Conservation (phyloP, 2,329 filamentous ascomycete species). For the Domatiomyces globalis region DNA sequence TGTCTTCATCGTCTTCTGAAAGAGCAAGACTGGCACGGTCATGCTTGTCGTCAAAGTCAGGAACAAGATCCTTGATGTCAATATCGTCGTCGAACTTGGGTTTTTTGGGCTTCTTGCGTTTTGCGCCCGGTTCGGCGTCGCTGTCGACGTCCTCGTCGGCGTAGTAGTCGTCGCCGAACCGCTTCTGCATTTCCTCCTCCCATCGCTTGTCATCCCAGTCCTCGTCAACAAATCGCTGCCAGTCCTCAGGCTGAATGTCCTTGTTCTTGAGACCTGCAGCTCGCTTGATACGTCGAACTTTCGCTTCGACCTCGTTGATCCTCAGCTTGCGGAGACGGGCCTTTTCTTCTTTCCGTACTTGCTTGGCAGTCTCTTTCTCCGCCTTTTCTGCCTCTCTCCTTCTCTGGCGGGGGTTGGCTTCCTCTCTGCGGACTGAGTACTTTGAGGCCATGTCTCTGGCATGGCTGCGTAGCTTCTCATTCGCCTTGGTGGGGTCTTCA, state of each 20-base stretch:
- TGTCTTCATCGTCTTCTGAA: conserved; percentile 34
- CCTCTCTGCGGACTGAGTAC: conserved; percentile 74
- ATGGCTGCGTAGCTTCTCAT: conserved; percentile 77
- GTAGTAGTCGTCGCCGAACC: conserved; percentile 87
- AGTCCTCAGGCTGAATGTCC: conserved; percentile 57
- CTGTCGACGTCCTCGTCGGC: conserved; percentile 47
- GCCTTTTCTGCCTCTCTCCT: conserved; percentile 64
- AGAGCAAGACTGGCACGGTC: conserved; percentile 40
- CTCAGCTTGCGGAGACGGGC: conserved; percentile 74
- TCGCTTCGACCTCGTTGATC: conserved; percentile 78
- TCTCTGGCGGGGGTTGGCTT: conserved; percentile 60
- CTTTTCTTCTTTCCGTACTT: conserved; percentile 62
- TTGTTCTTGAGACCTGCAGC: conserved; percentile 62
- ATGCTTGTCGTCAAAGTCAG: conserved; percentile 45
- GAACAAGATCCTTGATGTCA: conserved; percentile 84
- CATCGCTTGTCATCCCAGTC: conserved; percentile 81
- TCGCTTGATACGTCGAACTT: conserved; percentile 74
- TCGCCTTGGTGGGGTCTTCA: conserved; percentile 76
- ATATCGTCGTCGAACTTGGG: conserved; percentile 95
- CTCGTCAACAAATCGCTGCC: conserved; percentile 69
- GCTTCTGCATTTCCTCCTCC: conserved; percentile 77
- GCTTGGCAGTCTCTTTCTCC: conserved; percentile 64
- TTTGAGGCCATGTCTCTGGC: conserved; percentile 71
- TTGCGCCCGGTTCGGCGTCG: conserved; percentile 47
- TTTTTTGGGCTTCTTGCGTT: conserved; percentile 44